A percentile compares a stretch with the other conserved stretches of the same genome.
Conservation (phyloP, 1,284 basidiomycete species). For the Leccinum solheimii region DNA sequence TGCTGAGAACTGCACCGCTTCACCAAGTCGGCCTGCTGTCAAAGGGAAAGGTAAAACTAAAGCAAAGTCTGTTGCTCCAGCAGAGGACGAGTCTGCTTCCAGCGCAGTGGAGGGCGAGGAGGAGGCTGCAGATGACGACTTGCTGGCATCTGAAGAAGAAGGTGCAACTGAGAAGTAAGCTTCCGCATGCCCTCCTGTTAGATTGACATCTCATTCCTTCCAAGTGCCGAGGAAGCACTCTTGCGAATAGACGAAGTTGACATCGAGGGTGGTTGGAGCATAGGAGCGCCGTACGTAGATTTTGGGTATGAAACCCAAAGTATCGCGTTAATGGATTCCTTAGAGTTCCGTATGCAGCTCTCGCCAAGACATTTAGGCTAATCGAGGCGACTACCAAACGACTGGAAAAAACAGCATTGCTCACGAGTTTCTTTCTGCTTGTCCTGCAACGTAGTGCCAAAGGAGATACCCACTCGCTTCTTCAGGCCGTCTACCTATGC, state of each 20-base stretch:
- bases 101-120: constrained; percentile 57
- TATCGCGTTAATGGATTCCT: constrained; percentile 5
- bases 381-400: constrained; percentile 98
- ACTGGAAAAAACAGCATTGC: constrained; percentile 86
- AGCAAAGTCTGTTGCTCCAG: constrained; percentile 22
- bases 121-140: constrained; percentile 44
- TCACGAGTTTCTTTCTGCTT: constrained; percentile 87
- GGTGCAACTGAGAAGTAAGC: constrained; percentile 64
- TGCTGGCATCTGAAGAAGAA: constrained; percentile 33
- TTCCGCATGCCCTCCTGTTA: background rate
- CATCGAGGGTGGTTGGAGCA: constrained; percentile 84
- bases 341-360: constrained; percentile 92
- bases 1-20: constrained; percentile 17
- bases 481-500: constrained; percentile 93
- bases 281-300: constrained; percentile 73
- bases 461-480: constrained; percentile 68
- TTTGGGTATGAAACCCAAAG: background rate
- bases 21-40: constrained; percentile 6
- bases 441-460: constrained; percentile 84
- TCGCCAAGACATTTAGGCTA: constrained; percentile 84
- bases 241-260: constrained; percentile 72
- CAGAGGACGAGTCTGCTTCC: constrained; percentile 41
- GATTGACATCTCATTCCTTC: constrained; percentile 5
- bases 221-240: constrained; percentile 71
- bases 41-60: constrained; percentile 30